phyloP scores from a whole-genome alignment of 768 basidiomycete species.

The Tylopilus intermedius region DNA sequence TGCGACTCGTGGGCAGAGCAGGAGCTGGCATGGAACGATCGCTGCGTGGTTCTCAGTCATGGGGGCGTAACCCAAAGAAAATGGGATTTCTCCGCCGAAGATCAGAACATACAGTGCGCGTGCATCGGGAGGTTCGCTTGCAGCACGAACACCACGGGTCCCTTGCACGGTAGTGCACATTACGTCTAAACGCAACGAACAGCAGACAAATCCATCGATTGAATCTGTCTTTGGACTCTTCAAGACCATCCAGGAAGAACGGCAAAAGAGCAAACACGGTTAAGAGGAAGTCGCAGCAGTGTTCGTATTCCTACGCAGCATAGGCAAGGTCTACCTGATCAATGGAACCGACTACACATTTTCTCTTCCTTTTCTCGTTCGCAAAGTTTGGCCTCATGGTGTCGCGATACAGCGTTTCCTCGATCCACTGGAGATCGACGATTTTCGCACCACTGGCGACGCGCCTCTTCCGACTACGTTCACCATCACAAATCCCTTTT shows the following conservation, averaged over 20 bases:
- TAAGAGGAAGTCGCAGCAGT: slow-evolving; percentile 49
- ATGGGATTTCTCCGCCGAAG: slow-evolving; percentile 72
- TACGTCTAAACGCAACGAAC: slow-evolving; percentile 22
- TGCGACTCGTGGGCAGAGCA: slow-evolving; percentile 47
- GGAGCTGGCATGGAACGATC: slow-evolving; percentile 67
- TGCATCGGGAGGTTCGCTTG: slow-evolving; percentile 74
- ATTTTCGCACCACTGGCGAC: slow-evolving; percentile 62
- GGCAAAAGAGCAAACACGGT: slow-evolving; percentile 34
- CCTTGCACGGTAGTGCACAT: slow-evolving; percentile 25
- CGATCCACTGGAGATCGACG: slow-evolving; percentile 60
- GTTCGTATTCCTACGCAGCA: slow-evolving; percentile 73
- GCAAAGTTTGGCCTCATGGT: slow-evolving; percentile 78
- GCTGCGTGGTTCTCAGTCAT: slow-evolving; percentile 55
- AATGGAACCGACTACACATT: slow-evolving; percentile 75
- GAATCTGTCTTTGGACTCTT: slow-evolving; percentile 41
- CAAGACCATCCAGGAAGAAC: slow-evolving; percentile 36
- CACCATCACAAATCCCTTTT: slow-evolving; percentile 69
- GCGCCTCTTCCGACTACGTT: slow-evolving; percentile 75
- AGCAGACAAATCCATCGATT: slow-evolving; percentile 11
- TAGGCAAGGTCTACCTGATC: slow-evolving; percentile 64
- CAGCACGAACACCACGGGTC: slow-evolving; percentile 25
- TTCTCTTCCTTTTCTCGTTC: slow-evolving; percentile 74
- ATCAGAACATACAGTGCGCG: slow-evolving; percentile 71
- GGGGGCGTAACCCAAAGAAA: slow-evolving; percentile 67
- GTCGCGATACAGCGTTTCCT: slow-evolving; percentile 73